phyloP scores from a whole-genome alignment of 2,329 filamentous ascomycete species.

The Talaromyces islandicus region DNA sequence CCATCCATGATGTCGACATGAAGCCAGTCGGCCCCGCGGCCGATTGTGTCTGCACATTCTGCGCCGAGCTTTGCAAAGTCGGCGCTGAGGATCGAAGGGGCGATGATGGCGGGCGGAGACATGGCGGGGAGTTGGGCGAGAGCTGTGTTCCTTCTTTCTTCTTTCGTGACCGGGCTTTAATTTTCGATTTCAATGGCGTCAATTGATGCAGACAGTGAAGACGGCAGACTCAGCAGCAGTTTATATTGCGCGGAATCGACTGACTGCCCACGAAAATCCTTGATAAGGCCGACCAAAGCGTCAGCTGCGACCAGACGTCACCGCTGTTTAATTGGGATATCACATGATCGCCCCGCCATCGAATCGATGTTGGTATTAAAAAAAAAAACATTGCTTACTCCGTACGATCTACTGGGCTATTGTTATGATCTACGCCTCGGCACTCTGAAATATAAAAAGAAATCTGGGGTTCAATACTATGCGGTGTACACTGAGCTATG shows the following conservation, averaged over 20 bases:
- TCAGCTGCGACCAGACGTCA: not conserved
- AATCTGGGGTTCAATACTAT: not conserved
- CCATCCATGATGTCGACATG: slow-evolving; percentile 98
- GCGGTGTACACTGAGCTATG: not conserved
- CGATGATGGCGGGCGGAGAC: slow-evolving; percentile 89
- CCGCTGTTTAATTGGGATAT: not conserved
- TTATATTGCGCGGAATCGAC: not conserved
- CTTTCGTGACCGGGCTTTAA: not conserved
- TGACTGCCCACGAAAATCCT: not conserved
- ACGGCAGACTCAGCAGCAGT: not conserved
- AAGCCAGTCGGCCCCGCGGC: slow-evolving; percentile 82
- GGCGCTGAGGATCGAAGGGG: slow-evolving; percentile 94
- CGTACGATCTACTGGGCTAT: not conserved
- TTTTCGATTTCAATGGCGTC: not conserved
- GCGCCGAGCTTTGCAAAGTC: slow-evolving; percentile 86
- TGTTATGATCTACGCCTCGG: not conserved
- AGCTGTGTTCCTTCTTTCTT: not conserved
- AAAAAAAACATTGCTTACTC: not conserved
- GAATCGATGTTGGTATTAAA: not conserved
- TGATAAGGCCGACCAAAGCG: not conserved
- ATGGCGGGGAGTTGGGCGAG: slow-evolving; percentile 45
- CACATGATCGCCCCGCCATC: not conserved
- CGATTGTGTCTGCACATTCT: slow-evolving; percentile 81
- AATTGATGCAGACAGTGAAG: not conserved
- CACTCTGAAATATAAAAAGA: not conserved